Conservation (phyloP, 352 stramenopile genomes). For the Blastocystis hominis region DNA sequence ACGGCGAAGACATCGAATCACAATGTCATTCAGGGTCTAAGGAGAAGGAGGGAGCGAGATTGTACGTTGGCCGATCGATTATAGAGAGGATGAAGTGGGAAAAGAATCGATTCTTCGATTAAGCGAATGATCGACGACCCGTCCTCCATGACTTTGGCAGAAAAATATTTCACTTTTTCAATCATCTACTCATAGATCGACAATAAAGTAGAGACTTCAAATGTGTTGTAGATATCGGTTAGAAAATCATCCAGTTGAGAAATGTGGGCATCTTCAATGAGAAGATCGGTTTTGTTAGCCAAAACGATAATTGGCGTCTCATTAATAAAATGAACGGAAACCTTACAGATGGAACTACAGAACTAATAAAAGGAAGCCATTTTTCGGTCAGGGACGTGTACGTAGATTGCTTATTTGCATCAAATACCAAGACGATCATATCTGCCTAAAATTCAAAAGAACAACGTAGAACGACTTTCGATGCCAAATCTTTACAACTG, state of each 20-base stretch:
- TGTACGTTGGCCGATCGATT: neutral
- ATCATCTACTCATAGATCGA: neutral
- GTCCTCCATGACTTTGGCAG: neutral
- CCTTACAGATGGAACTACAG: neutral
- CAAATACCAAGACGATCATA: slow-evolving; percentile 9
- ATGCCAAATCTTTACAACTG: neutral
- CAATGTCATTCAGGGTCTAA: neutral
- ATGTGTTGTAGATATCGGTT: neutral
- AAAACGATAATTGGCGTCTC: slow-evolving; percentile 30
- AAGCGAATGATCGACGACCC: neutral
- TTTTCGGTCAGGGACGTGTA: neutral
- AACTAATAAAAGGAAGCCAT: neutral
- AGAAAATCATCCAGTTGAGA: neutral
- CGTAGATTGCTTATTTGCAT: neutral
- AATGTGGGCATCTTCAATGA: neutral
- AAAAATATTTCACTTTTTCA: neutral
- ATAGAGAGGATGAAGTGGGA: slow-evolving; percentile 3
- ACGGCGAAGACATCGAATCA: slow-evolving; percentile 3
- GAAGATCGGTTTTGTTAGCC: slow-evolving; percentile 31
- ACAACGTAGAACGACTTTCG: neutral
- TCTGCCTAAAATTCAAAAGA: neutral
- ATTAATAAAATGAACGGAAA: neutral
- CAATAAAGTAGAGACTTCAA: neutral
- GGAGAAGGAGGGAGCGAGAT: neutral
- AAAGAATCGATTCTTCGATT: neutral